A percentile compares a stretch with the other conserved stretches of the same genome.
These are phyloP conservation scores for Verticillium isaacii DNA, from an alignment of 2,329 filamentous ascomycete species.

Conservation along the genomic window DNA sequence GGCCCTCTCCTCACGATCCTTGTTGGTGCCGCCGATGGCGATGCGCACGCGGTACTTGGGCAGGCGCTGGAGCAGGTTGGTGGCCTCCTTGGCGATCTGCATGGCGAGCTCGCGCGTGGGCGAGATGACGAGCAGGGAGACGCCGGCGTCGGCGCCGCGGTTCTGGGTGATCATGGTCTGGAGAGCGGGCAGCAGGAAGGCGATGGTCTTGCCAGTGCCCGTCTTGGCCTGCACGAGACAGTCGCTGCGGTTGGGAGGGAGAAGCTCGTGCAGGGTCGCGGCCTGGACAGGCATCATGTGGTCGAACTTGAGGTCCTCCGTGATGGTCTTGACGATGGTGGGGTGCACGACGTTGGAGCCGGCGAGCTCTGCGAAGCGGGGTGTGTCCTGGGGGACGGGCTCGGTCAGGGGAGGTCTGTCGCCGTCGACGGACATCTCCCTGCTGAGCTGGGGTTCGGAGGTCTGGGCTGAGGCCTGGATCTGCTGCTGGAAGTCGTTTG, in stretches of 20 bases:
- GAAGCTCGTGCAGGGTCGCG: slow-evolving; percentile 42
- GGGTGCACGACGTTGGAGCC: slow-evolving; percentile 37
- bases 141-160: slow-evolving; percentile 26
- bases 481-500: not conserved
- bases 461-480: not conserved
- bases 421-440: not conserved
- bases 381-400: slow-evolving; percentile 36
- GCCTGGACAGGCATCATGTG: slow-evolving; percentile 53
- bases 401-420: slow-evolving; percentile 29
- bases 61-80: slow-evolving; percentile 64
- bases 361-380: slow-evolving; percentile 40
- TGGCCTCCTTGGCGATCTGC: slow-evolving; percentile 68
- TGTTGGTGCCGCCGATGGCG: slow-evolving; percentile 77
- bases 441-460: not conserved
- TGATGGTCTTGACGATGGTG: slow-evolving; percentile 41
- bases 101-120: slow-evolving; percentile 67
- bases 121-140: slow-evolving; percentile 62
- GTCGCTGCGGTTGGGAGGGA: slow-evolving; percentile 39
- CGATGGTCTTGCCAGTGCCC: slow-evolving; percentile 81
- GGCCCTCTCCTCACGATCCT: slow-evolving; percentile 64
- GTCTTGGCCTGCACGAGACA: slow-evolving; percentile 79
- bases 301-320: slow-evolving; percentile 42
- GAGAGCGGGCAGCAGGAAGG: slow-evolving; percentile 78
- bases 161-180: slow-evolving; percentile 61
- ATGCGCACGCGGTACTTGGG: slow-evolving; percentile 72